Conservation (phyloP, 768 basidiomycete genomes). For the Chiua virens region DNA sequence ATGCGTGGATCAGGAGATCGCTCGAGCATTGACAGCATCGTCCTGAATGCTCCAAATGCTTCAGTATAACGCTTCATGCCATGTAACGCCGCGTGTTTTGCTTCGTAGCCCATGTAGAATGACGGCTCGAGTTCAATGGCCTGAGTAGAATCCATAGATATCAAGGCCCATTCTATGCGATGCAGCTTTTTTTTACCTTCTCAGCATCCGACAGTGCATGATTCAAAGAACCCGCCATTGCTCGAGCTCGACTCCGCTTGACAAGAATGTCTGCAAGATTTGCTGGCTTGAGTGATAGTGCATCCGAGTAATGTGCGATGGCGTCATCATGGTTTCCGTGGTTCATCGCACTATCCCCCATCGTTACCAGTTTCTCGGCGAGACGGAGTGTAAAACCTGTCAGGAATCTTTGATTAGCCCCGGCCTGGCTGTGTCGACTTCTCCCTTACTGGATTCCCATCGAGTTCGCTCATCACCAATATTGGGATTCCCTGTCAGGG, state of each 20-base stretch:
- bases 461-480: neutral
- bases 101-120: neutral
- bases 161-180: neutral
- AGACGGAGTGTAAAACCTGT: neutral
- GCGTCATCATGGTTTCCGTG: neutral
- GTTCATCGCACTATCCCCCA: neutral
- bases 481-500: neutral
- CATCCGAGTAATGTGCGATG: neutral
- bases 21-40: neutral
- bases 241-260: constrained; percentile 1
- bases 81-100: neutral
- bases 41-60: neutral
- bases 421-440: neutral
- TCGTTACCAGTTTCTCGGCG: neutral
- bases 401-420: neutral
- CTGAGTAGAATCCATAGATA: neutral
- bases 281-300: neutral
- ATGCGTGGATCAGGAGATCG: neutral
- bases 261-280: neutral
- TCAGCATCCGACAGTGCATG: constrained; percentile 4
- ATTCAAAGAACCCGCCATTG: neutral
- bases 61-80: neutral
- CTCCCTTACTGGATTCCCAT: neutral
- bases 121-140: neutral
- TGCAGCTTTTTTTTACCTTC: neutral